These are phyloP conservation scores for Amanita molliuscula DNA, from an alignment of 768 basidiomycete species.

Conservation along the genomic window DNA sequence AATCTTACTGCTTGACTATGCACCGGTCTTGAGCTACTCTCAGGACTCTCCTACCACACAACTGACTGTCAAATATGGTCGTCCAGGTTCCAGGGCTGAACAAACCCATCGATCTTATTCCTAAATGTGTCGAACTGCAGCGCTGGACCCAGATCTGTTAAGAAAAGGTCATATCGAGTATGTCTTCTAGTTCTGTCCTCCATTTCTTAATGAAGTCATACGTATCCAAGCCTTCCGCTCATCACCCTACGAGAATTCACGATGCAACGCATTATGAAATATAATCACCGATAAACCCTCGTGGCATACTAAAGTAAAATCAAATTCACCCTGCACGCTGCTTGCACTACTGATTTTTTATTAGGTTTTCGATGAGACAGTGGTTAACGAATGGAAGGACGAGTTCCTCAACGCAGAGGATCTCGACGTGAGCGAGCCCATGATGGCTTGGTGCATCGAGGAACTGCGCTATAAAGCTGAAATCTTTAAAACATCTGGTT, in stretches of 20 bases:
- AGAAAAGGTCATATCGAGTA: no score
- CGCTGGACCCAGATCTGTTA: no score
- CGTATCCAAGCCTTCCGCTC: constrained; percentile 4
- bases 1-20: no score
- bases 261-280: constrained; percentile 27
- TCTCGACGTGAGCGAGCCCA: not conserved
- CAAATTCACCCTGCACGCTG: not conserved
- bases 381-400: constrained; percentile 2
- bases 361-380: not conserved
- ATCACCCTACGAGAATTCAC: constrained; percentile 20
- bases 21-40: no score
- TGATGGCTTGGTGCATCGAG: constrained; percentile 8
- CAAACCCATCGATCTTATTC: not conserved
- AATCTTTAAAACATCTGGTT: constrained; percentile 7
- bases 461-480: constrained; percentile 14
- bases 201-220: no score
- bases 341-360: not conserved
- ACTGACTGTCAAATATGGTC: no score
- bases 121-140: no score
- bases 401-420: not conserved
- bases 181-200: no score
- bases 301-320: constrained; percentile 22
- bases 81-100: not conserved
- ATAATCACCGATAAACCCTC: constrained; percentile 22
- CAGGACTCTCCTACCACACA: no score